Percentiles rank a stretch among this genome's conserved stretches.
Evolutionary conservation across 495 filamentous ascomycete species (phyloP).

Genomic region (Gamarada debralockiae): DNA sequence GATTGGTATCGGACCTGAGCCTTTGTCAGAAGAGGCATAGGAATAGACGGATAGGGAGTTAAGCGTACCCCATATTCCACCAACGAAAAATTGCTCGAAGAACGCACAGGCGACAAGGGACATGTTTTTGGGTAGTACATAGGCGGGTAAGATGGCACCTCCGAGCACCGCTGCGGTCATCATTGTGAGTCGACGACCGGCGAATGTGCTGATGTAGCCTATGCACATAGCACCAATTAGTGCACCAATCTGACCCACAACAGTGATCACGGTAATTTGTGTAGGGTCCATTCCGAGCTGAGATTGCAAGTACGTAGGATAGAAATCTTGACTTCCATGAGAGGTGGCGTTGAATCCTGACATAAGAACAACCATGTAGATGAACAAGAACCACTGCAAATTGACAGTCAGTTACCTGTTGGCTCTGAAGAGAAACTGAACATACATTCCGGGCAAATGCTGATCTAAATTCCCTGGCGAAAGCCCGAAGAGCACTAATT

Average conservation of each 20-base stretch:
- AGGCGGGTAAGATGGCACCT: slow-evolving; percentile 61
- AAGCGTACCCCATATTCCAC: slow-evolving; percentile 74
- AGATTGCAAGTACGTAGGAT: slow-evolving; percentile 38
- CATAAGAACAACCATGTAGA: slow-evolving; percentile 42
- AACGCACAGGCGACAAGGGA: slow-evolving; percentile 64
- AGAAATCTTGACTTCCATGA: slow-evolving; percentile 43
- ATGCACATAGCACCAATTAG: slow-evolving; percentile 65
- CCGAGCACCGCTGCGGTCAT: slow-evolving; percentile 55
- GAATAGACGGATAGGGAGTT: slow-evolving; percentile 35
- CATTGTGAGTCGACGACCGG: slow-evolving; percentile 66
- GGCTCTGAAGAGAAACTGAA: slow-evolving; percentile 13
- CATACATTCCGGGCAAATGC: slow-evolving; percentile 3
- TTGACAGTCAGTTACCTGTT: no score
- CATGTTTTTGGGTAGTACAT: slow-evolving; percentile 56
- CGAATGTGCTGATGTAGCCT: slow-evolving; percentile 67
- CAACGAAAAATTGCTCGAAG: slow-evolving; percentile 75
- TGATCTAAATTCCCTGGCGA: no score
- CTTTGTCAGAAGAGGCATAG: no score
- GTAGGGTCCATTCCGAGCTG: slow-evolving; percentile 30
- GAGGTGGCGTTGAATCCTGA: slow-evolving; percentile 38
- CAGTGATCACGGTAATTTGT: slow-evolving; percentile 34
- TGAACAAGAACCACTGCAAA: slow-evolving; percentile 39
- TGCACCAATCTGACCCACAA: slow-evolving; percentile 30
- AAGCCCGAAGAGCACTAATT: no score
- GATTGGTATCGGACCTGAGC: no score